These are phyloP conservation scores for Petasospora rhodanensis DNA, from an alignment of 1,139 yeast genomes.

Conservation along the genomic window DNA sequence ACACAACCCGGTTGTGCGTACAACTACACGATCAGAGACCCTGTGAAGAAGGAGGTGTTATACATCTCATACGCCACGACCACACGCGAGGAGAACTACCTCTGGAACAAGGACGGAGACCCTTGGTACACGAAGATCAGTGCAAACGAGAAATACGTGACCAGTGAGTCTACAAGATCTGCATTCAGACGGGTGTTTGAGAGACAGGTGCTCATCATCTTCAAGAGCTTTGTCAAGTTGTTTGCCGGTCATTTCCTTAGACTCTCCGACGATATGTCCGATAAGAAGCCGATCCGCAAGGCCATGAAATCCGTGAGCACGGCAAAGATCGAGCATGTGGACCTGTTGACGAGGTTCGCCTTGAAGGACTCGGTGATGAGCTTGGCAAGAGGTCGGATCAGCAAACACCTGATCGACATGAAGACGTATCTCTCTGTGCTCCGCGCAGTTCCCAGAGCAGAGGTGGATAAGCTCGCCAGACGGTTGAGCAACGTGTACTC, in stretches of 20 bases:
- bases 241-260: conserved; percentile 4
- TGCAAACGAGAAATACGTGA: conserved; percentile 7
- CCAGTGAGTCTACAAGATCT: conserved; percentile 1
- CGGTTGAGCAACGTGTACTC: too few species aligned
- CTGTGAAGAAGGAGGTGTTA: background rate
- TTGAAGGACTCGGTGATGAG: too few species aligned
- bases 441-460: too few species aligned
- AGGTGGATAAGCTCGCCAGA: too few species aligned
- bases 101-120: background rate
- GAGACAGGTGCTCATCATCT: background rate
- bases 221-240: conserved; percentile 2
- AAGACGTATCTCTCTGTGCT: too few species aligned
- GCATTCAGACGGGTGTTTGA: conserved; percentile 2
- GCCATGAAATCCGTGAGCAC: conserved; percentile 4
- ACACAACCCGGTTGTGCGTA: conserved; percentile 1
- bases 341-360: background rate
- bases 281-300: conserved; percentile 6
- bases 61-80: too few species aligned
- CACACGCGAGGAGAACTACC: background rate
- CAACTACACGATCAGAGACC: background rate
- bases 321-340: conserved; percentile 1
- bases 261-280: background rate
- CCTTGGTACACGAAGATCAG: conserved; percentile 6
- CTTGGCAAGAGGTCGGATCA: too few species aligned
- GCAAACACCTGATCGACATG: too few species aligned